These are phyloP conservation scores for Telopea speciosissima DNA, from an alignment of 177 flowering plant species.

Conservation along the genomic window DNA sequence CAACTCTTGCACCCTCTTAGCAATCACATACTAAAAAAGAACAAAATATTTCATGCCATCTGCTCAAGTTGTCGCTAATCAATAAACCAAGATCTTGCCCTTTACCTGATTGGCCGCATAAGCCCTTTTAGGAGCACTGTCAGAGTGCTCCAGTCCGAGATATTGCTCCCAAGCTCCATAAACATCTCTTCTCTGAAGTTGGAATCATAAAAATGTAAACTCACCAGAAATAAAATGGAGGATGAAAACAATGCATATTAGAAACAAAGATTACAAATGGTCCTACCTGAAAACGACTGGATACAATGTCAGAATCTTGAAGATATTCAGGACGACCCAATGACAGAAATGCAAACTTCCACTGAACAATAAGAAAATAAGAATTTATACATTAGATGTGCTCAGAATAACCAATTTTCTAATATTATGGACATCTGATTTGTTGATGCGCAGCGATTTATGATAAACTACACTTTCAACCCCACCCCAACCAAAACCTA, in stretches of 20 bases:
- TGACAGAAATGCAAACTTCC: constrained; percentile 87
- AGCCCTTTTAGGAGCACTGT: constrained; percentile 73
- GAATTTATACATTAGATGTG: no score
- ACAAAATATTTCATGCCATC: no score
- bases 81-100: no score
- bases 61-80: no score
- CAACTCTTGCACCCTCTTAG: neutral
- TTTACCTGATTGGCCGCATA: constrained; percentile 72
- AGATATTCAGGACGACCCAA: constrained; percentile 88
- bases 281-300: constrained; percentile 71
- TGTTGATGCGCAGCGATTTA: no score
- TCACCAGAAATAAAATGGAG: neutral
- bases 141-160: constrained; percentile 84
- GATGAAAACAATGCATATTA: neutral
- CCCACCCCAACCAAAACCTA: neutral
- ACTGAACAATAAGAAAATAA: constrained; percentile 32
- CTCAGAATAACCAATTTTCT: no score
- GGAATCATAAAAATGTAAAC: no score
- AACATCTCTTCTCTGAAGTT: constrained; percentile 60
- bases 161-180: constrained; percentile 96
- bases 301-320: constrained; percentile 64
- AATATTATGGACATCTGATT: no score
- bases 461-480: neutral
- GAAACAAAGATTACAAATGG: neutral
- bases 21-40: no score